Base-by-base conservation (phyloP, 208 protist genomes). In the Herpetomonas tarakana region DNA sequence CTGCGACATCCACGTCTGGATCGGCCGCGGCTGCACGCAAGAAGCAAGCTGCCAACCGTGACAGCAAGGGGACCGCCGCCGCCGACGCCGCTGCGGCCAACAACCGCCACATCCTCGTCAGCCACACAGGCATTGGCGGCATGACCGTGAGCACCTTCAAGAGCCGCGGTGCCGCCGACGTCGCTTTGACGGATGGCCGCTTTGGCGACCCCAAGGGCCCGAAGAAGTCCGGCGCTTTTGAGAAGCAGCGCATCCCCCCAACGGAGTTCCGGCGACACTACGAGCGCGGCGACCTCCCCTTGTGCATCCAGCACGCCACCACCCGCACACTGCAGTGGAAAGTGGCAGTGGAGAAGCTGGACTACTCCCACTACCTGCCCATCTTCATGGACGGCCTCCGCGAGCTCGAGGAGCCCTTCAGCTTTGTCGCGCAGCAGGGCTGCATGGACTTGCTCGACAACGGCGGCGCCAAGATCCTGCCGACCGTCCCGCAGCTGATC, bases 321-420 rank as follows among this genome's bases (percentile, higher is more conserved):
- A 81, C 78, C 14, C 97, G 98, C 62, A 82, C 84, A 27, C 89
- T 99, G 29, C 77, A 92, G 25, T 99, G 98, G 98, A 98, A 98
- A 62, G 94, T 99, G 39, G 90, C 98, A 58, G 88, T 98, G 18
- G 83, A 96, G 31, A 97, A 98, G 78, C 80, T 99, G 39, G 98
- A 99, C 72, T 99, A 98, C 72, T 96, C 99, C 71, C 97, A 99
- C 75, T 99, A 98, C 80, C 86, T 99, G 18, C 98, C 98, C 26
- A 98, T 99, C 67, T 99, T 99, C 66, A 98, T 99, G 67, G 98
- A 99, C 68, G 98, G 98, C 1, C 75, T 99, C 30, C 80, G 97
- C 39, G 98, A 99, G 70, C 87, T 97, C 61, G 86, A 98, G 65
- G 94, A 99, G 69, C 98, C 98, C 27, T 99, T 83, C 70, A 79